A percentile compares a stretch with the other conserved stretches of the same genome.
These are phyloP conservation scores for Gossypium thurberi DNA, from an alignment of 345 rosid genomes.

Conservation along the genomic window DNA sequence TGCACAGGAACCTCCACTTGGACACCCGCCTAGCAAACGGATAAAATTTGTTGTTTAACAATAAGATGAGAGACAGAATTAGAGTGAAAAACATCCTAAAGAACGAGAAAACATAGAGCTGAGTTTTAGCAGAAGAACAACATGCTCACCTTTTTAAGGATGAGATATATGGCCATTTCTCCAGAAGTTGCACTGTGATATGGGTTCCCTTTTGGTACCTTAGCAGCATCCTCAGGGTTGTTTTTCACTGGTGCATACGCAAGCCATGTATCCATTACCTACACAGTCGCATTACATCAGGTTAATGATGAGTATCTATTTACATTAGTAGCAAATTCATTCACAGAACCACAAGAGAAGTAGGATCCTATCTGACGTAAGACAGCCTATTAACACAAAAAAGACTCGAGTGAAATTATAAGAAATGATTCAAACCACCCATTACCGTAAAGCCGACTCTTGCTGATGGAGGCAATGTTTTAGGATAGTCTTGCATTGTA, in stretches of 20 bases:
- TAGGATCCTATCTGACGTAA: not conserved
- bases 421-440: not conserved
- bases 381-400: not conserved
- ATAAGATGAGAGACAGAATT: not conserved
- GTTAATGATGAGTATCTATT: not conserved
- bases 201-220: conserved; percentile 69
- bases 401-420: not conserved
- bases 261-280: conserved; percentile 63
- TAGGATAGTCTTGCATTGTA: conserved; percentile 95
- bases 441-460: conserved; percentile 61
- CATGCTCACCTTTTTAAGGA: conserved; percentile 43
- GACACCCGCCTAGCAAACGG: conserved; percentile 59
- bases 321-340: not conserved
- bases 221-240: conserved; percentile 69
- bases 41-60: conserved; percentile 7
- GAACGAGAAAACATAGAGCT: not conserved
- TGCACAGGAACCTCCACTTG: conserved; percentile 53
- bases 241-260: conserved; percentile 70
- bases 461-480: conserved; percentile 81
- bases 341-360: conserved; percentile 1
- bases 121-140: too few species aligned
- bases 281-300: not conserved
- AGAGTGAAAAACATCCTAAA: not conserved
- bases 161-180: not conserved
- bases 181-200: conserved; percentile 41